These are phyloP conservation scores for Hanseniaspora gamundiae DNA, from an alignment of 1,139 yeast species.

Conservation along the genomic window DNA sequence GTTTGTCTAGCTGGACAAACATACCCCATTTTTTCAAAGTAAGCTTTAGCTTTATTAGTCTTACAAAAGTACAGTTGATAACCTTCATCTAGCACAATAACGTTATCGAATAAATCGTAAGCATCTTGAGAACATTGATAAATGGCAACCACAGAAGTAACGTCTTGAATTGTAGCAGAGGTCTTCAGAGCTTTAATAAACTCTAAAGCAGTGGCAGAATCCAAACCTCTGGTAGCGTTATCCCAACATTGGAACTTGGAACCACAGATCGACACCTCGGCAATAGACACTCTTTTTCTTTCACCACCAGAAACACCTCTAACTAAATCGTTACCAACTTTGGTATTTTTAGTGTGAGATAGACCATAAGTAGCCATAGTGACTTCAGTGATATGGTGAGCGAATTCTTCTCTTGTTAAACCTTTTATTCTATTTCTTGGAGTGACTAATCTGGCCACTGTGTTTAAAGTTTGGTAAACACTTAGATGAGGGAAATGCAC, in stretches of 20 bases:
- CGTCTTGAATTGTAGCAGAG: slow-evolving; percentile 43
- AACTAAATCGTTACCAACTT: slow-evolving; percentile 32
- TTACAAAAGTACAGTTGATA: slow-evolving; percentile 34
- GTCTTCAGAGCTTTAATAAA: slow-evolving; percentile 58
- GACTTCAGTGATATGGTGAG: slow-evolving; percentile 28
- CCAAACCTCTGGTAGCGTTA: slow-evolving; percentile 66
- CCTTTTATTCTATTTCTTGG: slow-evolving; percentile 28
- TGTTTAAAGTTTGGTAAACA: slow-evolving; percentile 33
- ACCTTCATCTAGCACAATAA: slow-evolving; percentile 43
- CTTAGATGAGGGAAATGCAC: slow-evolving; percentile 35
- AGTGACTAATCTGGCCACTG: slow-evolving; percentile 21
- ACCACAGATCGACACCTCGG: slow-evolving; percentile 51
- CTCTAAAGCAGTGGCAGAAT: slow-evolving; percentile 67
- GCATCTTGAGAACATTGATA: slow-evolving; percentile 56
- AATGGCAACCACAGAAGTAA: slow-evolving; percentile 53
- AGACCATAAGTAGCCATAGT: slow-evolving; percentile 33
- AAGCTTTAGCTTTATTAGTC: slow-evolving; percentile 33
- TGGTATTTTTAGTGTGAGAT: slow-evolving; percentile 30
- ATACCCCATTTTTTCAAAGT: slow-evolving; percentile 46
- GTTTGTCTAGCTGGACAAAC: slow-evolving; percentile 39
- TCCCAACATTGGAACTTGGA: slow-evolving; percentile 63
- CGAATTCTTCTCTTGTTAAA: slow-evolving; percentile 26
- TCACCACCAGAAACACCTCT: slow-evolving; percentile 36
- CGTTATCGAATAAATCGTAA: slow-evolving; percentile 65
- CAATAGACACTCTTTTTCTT: slow-evolving; percentile 43